These are phyloP conservation scores for Lentinula boryana DNA, from an alignment of 768 basidiomycete species.

Conservation along the genomic window DNA sequence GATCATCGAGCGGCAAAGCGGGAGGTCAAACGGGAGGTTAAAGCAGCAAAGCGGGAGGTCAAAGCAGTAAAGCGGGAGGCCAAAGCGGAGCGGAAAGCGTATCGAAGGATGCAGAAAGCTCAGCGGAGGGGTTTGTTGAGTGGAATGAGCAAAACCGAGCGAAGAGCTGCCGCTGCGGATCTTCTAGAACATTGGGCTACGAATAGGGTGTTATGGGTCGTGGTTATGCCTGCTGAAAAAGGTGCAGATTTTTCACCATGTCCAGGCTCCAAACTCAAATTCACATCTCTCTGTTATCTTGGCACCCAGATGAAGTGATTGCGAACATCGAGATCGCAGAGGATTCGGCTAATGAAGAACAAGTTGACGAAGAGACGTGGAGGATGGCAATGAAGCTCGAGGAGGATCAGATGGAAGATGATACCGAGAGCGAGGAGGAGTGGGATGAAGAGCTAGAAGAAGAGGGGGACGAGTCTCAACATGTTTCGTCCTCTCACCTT, in stretches of 20 bases:
- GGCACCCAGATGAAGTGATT: conserved; percentile 10
- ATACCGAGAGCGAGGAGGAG: conserved; percentile 2
- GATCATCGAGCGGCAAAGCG: neutral
- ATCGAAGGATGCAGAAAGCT: conserved; percentile 2
- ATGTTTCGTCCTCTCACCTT: neutral
- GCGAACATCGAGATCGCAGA: conserved; percentile 17
- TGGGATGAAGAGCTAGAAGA: neutral
- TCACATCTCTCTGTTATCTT: neutral
- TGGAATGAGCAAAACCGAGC: conserved; percentile 6
- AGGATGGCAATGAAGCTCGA: conserved; percentile 3
- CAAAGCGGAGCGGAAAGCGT: neutral
- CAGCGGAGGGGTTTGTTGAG: neutral
- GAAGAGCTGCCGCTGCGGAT: conserved; percentile 14
- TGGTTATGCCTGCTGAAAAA: conserved; percentile 16
- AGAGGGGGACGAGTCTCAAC: neutral
- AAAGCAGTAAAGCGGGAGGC: neutral
- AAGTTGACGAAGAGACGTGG: conserved; percentile 1
- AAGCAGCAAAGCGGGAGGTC: too few species aligned
- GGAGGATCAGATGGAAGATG: neutral
- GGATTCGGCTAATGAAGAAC: conserved; percentile 6
- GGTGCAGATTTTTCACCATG: conserved; percentile 10
- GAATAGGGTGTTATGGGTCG: conserved; percentile 16
- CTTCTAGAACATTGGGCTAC: conserved; percentile 15
- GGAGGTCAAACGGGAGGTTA: neutral
- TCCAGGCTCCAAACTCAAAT: neutral